Conservation (phyloP, 805 yeast species). For the Starmerella geochares region DNA sequence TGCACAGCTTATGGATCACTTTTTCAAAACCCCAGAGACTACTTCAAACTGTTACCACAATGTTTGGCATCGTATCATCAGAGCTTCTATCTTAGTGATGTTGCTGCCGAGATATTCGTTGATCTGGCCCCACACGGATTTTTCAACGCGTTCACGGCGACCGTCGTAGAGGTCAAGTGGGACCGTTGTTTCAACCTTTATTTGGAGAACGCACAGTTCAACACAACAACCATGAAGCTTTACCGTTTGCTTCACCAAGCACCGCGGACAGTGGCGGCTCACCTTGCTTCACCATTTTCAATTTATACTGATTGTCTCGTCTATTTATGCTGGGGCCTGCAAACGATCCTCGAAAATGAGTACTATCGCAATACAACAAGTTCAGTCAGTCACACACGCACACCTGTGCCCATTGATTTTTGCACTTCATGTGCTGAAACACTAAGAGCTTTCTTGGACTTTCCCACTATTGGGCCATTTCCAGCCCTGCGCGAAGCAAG, state of each 20-base stretch:
- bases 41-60: conserved; percentile 2
- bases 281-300: neutral
- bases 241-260: neutral
- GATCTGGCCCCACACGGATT: conserved; percentile 12
- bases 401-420: neutral
- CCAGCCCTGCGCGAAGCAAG: neutral
- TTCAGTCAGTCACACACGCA: neutral
- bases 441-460: neutral
- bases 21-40: neutral
- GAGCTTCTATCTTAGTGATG: conserved; percentile 8
- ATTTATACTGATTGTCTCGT: neutral
- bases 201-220: neutral
- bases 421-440: neutral
- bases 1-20: neutral
- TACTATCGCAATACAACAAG: neutral
- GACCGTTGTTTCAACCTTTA: neutral
- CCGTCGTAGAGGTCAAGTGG: neutral
- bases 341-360: neutral
- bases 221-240: neutral
- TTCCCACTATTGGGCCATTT: neutral
- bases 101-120: conserved; percentile 18
- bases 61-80: neutral
- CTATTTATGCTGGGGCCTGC: neutral
- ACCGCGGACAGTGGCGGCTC: neutral
- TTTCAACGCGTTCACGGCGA: neutral